Evolutionary conservation across 192 early-diverging fungal species (phyloP), one percentile per base, ranked within the genome.

Genomic region (Podila epigama): DNA sequence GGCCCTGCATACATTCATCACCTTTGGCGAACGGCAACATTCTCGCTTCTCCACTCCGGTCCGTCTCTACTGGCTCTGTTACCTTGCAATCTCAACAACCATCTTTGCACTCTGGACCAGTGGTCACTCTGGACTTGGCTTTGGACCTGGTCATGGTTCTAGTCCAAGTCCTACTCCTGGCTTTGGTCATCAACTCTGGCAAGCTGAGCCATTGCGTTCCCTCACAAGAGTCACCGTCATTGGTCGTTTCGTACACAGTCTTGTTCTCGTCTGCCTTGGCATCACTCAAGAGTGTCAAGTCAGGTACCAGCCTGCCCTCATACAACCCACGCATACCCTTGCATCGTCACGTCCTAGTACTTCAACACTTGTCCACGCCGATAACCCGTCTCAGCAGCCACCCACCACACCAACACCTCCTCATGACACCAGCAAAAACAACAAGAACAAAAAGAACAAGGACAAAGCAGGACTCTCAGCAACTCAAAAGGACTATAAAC

Each of bases 401-500:
- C n/a, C n/a, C n/a, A n/a, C n/a, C n/a, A n/a, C n/a, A n/a, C n/a
- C n/a, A 33, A 7, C 58, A 22, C 3, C 28, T 32, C 20, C 10
- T 35, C 18, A 34, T n/a, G 35, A 34, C 40, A 42, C 5, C 34
- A 39, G 35, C 48, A 77, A 68, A 20, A 68, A 68, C 39, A 36
- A 40, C 11, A 63, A 67, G 15, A 58, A 55, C 16, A 25, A 25
- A 5, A 67, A 63, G 12, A 66, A 51, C 42, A 12, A 18, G 35
- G 32, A 50, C 9, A 52, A 25, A 10, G 31, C 58, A 31, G 44
- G 64, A 51, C 18, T n/a, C 3, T 51, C 58, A 12, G 28, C 60
- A 31, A 34, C 63, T 2, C 63, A 64, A 55, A 77, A 77, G 40
- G 73, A 77, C 27, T 77, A 77, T 51, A 48, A 68, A 40, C 42